Evolutionary conservation across 805 yeast species (phyloP).

Genomic region (Debaryomyces hansenii): DNA sequence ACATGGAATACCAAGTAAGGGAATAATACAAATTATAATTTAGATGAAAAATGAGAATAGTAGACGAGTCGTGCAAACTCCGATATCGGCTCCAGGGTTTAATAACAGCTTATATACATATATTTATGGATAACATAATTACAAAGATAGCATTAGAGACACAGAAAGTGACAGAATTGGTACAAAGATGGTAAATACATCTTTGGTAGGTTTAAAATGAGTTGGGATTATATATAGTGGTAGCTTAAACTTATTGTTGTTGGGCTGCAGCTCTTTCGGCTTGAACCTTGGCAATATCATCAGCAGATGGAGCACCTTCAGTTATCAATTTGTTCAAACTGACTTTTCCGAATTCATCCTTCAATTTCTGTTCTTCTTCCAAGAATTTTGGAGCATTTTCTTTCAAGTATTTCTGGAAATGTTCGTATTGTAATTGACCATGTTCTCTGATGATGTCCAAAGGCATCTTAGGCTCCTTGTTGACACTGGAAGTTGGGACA

Average conservation of each 20-base stretch:
- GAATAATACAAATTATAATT: too few species aligned
- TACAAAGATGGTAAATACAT: background rate
- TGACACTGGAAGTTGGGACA: slow-evolving; percentile 46
- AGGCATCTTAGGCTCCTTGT: slow-evolving; percentile 68
- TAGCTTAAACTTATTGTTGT: background rate
- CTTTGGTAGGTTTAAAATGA: too few species aligned
- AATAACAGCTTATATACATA: background rate
- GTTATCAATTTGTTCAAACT: slow-evolving; percentile 83
- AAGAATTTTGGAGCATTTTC: slow-evolving; percentile 66
- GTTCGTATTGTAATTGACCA: slow-evolving; percentile 85
- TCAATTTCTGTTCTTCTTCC: slow-evolving; percentile 83
- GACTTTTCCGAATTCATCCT: slow-evolving; percentile 77
- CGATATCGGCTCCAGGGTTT: background rate
- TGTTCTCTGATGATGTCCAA: slow-evolving; percentile 87
- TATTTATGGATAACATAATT: background rate
- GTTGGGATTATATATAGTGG: too few species aligned
- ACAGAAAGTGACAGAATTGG: background rate
- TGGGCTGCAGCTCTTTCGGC: slow-evolving; percentile 27
- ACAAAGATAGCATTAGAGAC: background rate
- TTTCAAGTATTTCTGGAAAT: slow-evolving; percentile 63
- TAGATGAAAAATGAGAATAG: too few species aligned
- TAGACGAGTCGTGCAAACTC: background rate
- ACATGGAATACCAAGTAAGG: too few species aligned
- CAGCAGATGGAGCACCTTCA: slow-evolving; percentile 79
- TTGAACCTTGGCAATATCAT: slow-evolving; percentile 51